Evolutionary conservation across 331 rosid species (phyloP).

Genomic region (Prunus yedoensis): DNA sequence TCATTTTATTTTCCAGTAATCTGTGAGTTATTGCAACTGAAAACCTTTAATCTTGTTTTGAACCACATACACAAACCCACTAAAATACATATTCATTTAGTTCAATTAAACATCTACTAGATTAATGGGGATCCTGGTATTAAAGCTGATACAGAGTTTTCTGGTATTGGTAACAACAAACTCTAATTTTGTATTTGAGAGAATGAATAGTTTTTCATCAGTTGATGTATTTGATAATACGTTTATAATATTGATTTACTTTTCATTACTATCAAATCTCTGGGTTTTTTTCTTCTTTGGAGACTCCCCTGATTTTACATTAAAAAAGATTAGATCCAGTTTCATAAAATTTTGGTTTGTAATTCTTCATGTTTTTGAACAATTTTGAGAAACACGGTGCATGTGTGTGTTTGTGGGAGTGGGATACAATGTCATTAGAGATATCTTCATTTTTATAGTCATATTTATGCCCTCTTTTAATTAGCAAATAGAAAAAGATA

Average conservation of each 20-base stretch:
- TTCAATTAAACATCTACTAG: not conserved
- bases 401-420: not conserved
- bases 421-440: not conserved
- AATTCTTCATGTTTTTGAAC: not conserved
- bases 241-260: not conserved
- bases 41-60: not conserved
- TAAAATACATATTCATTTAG: not conserved
- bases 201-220: not conserved
- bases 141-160: not conserved
- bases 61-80: not conserved
- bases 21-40: not conserved
- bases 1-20: not conserved
- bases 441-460: too few relatives aligned
- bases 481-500: too few relatives aligned
- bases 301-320: not conserved
- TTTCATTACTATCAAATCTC: not conserved
- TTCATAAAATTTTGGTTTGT: not conserved
- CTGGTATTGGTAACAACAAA: not conserved
- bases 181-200: not conserved
- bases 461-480: too few relatives aligned
- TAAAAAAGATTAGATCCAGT: not conserved
- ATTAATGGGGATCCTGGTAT: not conserved
- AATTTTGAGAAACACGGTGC: not conserved
- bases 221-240: not conserved
- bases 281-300: not conserved